Evolutionary conservation across 2,329 filamentous ascomycete genomes (phyloP).

Genomic region (Calonectria ilicicola): DNA sequence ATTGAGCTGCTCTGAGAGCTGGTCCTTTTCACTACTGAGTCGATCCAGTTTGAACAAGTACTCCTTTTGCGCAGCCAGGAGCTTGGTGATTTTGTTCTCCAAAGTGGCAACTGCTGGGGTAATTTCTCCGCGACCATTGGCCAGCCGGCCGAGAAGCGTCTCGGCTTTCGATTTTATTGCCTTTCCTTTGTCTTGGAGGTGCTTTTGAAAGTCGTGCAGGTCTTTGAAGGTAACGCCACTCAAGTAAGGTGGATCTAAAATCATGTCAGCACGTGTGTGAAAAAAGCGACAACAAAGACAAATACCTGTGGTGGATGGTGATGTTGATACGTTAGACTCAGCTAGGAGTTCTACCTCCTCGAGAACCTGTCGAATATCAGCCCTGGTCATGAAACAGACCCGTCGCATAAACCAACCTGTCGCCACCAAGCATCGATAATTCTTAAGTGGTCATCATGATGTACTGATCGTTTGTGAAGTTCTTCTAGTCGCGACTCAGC

Average conservation of each 20-base stretch:
- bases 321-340: constrained; percentile 56
- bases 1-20: constrained; percentile 87
- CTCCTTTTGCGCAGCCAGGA: constrained; percentile 86
- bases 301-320: constrained; percentile 42
- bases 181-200: constrained; percentile 81
- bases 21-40: constrained; percentile 82
- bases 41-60: constrained; percentile 82
- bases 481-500: constrained; percentile 86
- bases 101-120: constrained; percentile 78
- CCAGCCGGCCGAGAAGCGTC: constrained; percentile 71
- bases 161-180: constrained; percentile 82
- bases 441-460: constrained; percentile 94
- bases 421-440: constrained; percentile 94
- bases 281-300: neutral
- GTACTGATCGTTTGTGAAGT: constrained; percentile 79
- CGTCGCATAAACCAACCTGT: constrained; percentile 71
- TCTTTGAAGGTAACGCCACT: constrained; percentile 73
- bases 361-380: constrained; percentile 60
- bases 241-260: constrained; percentile 65
- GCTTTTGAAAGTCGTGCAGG: constrained; percentile 80
- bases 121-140: constrained; percentile 63
- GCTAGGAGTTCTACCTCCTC: constrained; percentile 74
- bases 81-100: constrained; percentile 78
- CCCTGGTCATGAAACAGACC: neutral
- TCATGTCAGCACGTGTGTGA: constrained; percentile 40